Evolutionary conservation across 768 basidiomycete species (phyloP).

Genomic region (Pulveroboletus sp.): DNA sequence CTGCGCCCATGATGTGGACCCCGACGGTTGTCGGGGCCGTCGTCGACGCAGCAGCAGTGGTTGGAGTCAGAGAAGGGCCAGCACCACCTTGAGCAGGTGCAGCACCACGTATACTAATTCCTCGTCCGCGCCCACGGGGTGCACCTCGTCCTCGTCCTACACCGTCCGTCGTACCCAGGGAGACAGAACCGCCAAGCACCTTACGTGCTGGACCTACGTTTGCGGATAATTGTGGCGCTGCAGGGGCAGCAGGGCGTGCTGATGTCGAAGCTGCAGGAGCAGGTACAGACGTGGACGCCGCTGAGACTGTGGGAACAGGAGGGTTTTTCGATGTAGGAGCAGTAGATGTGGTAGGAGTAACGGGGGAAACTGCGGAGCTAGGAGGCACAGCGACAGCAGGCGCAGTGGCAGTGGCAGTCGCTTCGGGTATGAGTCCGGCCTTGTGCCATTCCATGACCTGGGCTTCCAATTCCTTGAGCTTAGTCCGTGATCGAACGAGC

Average conservation of each 20-base stretch:
- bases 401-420: conserved; percentile 26
- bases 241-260: conserved; percentile 15
- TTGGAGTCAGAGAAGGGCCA: conserved; percentile 24
- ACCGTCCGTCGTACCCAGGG: conserved; percentile 21
- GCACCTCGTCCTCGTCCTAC: conserved; percentile 35
- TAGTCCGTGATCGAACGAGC: conserved; percentile 53
- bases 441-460: conserved; percentile 56
- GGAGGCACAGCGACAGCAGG: conserved; percentile 14
- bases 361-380: conserved; percentile 12
- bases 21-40: conserved; percentile 33
- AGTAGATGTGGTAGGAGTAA: conserved; percentile 27
- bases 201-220: conserved; percentile 30
- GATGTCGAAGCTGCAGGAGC: conserved; percentile 11
- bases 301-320: conserved; percentile 7
- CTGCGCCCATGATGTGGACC: conserved; percentile 61
- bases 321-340: conserved; percentile 23
- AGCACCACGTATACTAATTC: conserved; percentile 29
- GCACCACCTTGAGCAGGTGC: conserved; percentile 16
- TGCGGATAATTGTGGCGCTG: conserved; percentile 21
- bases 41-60: conserved; percentile 5
- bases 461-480: conserved; percentile 64
- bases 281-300: conserved; percentile 5
- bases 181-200: conserved; percentile 27
- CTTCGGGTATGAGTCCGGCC: conserved; percentile 42
- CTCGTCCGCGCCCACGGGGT: conserved; percentile 29